These are phyloP conservation scores for Ganoderma lingzhi DNA, from an alignment of 1,284 basidiomycete species.

Conservation along the genomic window DNA sequence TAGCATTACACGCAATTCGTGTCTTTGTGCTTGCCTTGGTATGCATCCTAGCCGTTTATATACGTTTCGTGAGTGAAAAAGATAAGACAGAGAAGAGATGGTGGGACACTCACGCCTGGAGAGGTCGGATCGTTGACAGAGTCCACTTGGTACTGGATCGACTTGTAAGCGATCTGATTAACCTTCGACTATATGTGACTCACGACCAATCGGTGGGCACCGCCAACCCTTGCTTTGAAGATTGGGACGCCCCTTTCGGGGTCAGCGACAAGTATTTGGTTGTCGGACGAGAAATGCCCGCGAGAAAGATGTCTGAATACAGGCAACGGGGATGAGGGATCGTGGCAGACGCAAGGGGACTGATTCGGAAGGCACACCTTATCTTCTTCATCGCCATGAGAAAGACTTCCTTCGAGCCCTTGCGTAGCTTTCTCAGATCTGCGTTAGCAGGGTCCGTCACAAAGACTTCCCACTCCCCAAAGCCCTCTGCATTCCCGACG, in stretches of 20 bases:
- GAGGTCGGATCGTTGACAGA: neutral
- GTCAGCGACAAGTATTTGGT: constrained; percentile 60
- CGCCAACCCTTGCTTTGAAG: constrained; percentile 66
- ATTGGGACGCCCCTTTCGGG: constrained; percentile 54
- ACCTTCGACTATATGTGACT: constrained; percentile 27
- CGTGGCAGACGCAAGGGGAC: neutral
- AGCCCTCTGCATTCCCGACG: constrained; percentile 52
- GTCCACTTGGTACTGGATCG: neutral
- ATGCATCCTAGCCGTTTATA: neutral
- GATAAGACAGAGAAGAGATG: neutral
- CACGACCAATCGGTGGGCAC: constrained; percentile 61
- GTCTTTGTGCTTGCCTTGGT: neutral
- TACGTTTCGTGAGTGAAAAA: neutral
- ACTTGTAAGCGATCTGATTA: too few relatives aligned
- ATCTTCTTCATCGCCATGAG: constrained; percentile 59
- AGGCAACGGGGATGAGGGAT: neutral
- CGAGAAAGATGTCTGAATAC: constrained; percentile 59
- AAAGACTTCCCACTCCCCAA: constrained; percentile 59
- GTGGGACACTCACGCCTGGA: neutral
- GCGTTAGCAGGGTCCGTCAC: constrained; percentile 49
- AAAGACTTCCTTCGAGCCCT: constrained; percentile 49
- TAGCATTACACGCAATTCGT: neutral
- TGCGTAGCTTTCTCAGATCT: constrained; percentile 47
- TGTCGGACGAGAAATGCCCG: constrained; percentile 65
- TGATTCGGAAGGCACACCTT: constrained; percentile 42